Conservation (phyloP, 345 rosid genomes). For the Citrus unshiu region DNA sequence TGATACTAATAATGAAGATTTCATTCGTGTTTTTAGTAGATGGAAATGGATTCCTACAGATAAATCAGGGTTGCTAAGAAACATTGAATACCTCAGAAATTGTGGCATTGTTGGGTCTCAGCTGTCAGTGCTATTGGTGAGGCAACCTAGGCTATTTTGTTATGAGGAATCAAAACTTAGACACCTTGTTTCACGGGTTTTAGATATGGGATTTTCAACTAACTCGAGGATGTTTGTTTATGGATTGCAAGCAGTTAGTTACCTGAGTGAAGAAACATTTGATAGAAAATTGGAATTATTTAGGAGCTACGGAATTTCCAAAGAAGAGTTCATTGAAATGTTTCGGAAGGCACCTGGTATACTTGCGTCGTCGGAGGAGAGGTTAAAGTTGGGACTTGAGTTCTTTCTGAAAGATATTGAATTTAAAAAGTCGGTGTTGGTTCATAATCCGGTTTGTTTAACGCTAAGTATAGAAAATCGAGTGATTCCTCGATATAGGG, state of each 20-base stretch:
- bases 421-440: constrained; percentile 22
- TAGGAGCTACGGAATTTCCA: constrained; percentile 28
- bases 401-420: constrained; percentile 23
- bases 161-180: constrained; percentile 14
- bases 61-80: constrained; percentile 14
- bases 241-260: constrained; percentile 27
- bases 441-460: constrained; percentile 3
- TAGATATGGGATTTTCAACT: constrained; percentile 31
- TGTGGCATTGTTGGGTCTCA: constrained; percentile 36
- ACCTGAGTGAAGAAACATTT: constrained; percentile 24
- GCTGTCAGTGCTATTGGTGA: constrained; percentile 20
- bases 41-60: constrained; percentile 22
- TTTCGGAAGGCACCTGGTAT: constrained; percentile 29
- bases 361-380: constrained; percentile 23
- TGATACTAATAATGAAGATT: constrained; percentile 17
- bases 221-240: constrained; percentile 42
- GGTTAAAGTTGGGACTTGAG: constrained; percentile 28
- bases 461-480: constrained; percentile 32
- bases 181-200: constrained; percentile 14
- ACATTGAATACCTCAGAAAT: constrained; percentile 24
- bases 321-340: constrained; percentile 24
- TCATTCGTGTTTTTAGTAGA: constrained; percentile 14
- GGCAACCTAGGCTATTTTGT: constrained; percentile 31
- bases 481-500: constrained; percentile 31
- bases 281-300: constrained; percentile 27